Evolutionary conservation across 1,284 basidiomycete species (phyloP), one percentile per base, ranked within the genome.

Genomic region (Mycena sp.): DNA sequence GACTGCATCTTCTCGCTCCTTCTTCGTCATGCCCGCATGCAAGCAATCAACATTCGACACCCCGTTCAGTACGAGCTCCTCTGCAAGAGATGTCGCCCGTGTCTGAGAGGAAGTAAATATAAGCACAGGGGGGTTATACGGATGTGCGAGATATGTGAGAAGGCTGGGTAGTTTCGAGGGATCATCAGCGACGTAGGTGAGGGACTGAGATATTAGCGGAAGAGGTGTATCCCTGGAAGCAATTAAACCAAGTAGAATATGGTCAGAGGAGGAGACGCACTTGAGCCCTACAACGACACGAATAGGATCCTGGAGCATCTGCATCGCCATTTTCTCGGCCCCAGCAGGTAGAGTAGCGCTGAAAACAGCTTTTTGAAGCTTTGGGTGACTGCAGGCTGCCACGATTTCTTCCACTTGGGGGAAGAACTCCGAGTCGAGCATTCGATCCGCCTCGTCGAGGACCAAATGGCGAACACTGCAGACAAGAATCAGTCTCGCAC

Each of bases 41-140:
- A 99, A 85, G 62, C 92, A 93, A 70, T 97, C 96, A 4, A 98
- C 94, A 62, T 95, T 94, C 10, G 90, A 80, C n/a, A 94, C 87
- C 51, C 91, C 90, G 72, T 95, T 91, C 29, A 95, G 77, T 49
- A 92, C 83, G 30, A 99, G 85, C 71, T 97, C 93, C 74, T 95
- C 91, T 49, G 93, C 89, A 43, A 99, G 83, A 37, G 98, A 96
- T 40, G 93, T 88, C 6, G 96, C 96, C 40, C 97, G 89, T 25
- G 93, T 86, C 76, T 98, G 95, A 0, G 94, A 92, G 57, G 97
- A 98, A 3, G 96, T 93, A 76, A 99, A 99, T 61, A 99, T 85
- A 26, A 99, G 85, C 4, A 98, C 85, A 1, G 97, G 97, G 2
- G 97, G 96, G 49, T 94, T 93, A 71, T 98, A 91, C 2, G 96